phyloP scores from a whole-genome alignment of 768 basidiomycete genomes.

The Panaeolus cyanescens region DNA sequence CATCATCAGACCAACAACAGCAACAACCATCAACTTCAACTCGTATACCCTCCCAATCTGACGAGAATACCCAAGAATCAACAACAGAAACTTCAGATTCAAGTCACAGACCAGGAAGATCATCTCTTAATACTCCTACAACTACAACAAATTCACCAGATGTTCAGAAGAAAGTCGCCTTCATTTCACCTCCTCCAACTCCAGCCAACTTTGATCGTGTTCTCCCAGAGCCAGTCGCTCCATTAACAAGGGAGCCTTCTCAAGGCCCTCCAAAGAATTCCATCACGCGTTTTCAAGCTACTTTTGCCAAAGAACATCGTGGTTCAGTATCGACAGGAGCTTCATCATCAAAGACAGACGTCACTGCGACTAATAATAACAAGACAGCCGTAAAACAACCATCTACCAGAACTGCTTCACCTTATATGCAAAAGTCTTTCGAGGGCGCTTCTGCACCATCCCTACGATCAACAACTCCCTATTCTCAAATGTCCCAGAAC shows the following conservation, averaged over 20 bases:
- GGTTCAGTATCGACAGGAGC: constrained; percentile 66
- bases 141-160: constrained; percentile 38
- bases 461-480: constrained; percentile 79
- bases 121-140: constrained; percentile 31
- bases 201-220: constrained; percentile 58
- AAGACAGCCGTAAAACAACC: constrained; percentile 50
- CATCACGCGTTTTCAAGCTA: constrained; percentile 75
- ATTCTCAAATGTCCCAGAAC: constrained; percentile 72
- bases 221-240: constrained; percentile 42
- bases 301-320: constrained; percentile 72
- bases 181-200: constrained; percentile 79
- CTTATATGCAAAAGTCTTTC: constrained; percentile 53
- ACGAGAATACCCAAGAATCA: constrained; percentile 23
- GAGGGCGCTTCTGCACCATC: constrained; percentile 62
- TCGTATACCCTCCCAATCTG: constrained; percentile 17
- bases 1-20: constrained; percentile 8
- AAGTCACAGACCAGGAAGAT: constrained; percentile 34
- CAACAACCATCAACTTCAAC: constrained; percentile 22
- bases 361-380: constrained; percentile 35
- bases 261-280: constrained; percentile 58
- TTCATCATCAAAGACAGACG: constrained; percentile 65
- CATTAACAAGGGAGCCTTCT: constrained; percentile 27
- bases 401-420: constrained; percentile 65
- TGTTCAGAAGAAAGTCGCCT: constrained; percentile 84
- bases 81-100: constrained; percentile 34